phyloP scores from a whole-genome alignment of 345 rosid species.

The Syzygium oleosum region DNA sequence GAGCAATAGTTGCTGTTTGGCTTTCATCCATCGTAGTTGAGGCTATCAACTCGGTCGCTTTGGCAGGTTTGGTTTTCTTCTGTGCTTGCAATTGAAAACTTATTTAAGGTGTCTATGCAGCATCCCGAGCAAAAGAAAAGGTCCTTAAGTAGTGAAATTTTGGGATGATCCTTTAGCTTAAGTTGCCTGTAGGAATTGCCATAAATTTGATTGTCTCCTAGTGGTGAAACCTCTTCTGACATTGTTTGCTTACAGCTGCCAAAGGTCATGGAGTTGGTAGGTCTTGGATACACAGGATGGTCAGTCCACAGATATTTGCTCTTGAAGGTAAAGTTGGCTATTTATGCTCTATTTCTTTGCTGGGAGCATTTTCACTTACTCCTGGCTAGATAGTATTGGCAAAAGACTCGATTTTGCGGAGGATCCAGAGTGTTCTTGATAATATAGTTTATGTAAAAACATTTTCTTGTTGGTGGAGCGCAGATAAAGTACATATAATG shows the following conservation, averaged over 20 bases:
- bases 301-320: slow-evolving; percentile 97
- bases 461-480: not conserved
- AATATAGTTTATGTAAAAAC: not conserved
- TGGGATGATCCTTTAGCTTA: too few relatives aligned
- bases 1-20: slow-evolving; percentile 37
- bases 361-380: not conserved
- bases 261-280: slow-evolving; percentile 78
- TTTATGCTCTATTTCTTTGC: not conserved
- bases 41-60: slow-evolving; percentile 38
- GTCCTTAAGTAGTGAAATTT: too few relatives aligned
- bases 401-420: not conserved
- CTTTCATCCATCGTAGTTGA: slow-evolving; percentile 18
- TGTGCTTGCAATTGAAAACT: not conserved
- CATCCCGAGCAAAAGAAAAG: too few relatives aligned
- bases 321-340: slow-evolving; percentile 57
- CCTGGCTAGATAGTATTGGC: not conserved
- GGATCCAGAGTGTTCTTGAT: not conserved
- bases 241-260: slow-evolving; percentile 46
- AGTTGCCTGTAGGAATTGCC: not conserved
- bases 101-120: not conserved
- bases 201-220: not conserved
- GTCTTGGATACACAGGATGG: slow-evolving; percentile 98
- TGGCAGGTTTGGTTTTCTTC: slow-evolving; percentile 14
- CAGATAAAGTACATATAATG: not conserved
- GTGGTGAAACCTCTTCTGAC: not conserved